Percentiles rank a stretch among this genome's conserved stretches.
Evolutionary conservation across 371 early-diverging fungal species (phyloP).

Genomic region (Syncephalastrum monosporum): DNA sequence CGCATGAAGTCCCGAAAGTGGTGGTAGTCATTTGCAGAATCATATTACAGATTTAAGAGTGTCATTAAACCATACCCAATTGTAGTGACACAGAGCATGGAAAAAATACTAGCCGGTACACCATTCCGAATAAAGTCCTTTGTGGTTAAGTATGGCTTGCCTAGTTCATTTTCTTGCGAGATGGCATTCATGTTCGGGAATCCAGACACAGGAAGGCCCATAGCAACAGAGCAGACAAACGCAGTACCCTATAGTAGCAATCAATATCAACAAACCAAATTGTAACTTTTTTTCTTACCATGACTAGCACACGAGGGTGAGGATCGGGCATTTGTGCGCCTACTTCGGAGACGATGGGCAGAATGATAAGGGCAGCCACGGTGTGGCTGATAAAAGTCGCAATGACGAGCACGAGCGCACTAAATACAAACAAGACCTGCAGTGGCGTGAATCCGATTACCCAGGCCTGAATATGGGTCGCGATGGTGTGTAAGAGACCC

Average conservation of each 20-base stretch:
- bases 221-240: conserved; percentile 78
- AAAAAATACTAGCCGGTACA: conserved; percentile 59
- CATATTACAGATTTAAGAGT: conserved; percentile 40
- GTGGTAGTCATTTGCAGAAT: no score
- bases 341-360: conserved; percentile 81
- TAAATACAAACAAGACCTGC: conserved; percentile 67
- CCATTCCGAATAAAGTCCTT: conserved; percentile 73
- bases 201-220: conserved; percentile 79
- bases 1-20: no score
- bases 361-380: conserved; percentile 83
- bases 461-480: conserved; percentile 58
- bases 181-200: conserved; percentile 91
- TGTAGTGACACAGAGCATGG: conserved; percentile 56
- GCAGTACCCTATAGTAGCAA: conserved; percentile 51
- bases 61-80: conserved; percentile 61
- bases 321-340: conserved; percentile 75
- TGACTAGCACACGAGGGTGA: conserved; percentile 89
- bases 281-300: conserved; percentile 41
- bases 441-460: conserved; percentile 70
- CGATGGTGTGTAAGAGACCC: conserved; percentile 76
- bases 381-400: conserved; percentile 96
- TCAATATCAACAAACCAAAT: no score
- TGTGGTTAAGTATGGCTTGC: conserved; percentile 68
- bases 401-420: conserved; percentile 69
- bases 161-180: conserved; percentile 71